A percentile compares a stretch with the other conserved stretches of the same genome.
Evolutionary conservation across 108 stramenopile species (phyloP).

Genomic region (Nitzschia inconspicua): DNA sequence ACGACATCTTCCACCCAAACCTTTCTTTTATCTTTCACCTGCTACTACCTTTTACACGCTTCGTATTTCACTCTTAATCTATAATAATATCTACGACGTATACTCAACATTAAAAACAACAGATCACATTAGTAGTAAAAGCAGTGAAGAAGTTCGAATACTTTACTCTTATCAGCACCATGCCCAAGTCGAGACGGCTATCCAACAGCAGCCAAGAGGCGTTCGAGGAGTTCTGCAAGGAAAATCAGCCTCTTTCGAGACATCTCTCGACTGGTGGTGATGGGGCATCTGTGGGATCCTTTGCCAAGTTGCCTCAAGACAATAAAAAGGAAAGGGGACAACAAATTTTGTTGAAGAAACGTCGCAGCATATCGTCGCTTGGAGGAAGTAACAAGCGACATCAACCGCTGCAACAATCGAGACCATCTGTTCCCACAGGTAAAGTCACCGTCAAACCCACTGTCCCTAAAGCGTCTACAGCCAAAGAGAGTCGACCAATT

Average conservation of each 20-base stretch:
- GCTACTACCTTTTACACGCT: no score
- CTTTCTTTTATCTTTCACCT: no score
- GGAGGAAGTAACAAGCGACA: background rate
- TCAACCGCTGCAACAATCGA: background rate
- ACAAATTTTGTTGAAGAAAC: constrained; percentile 5
- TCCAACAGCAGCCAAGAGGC: constrained; percentile 12
- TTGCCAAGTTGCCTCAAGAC: background rate
- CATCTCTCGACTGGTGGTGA: background rate
- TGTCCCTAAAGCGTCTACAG: no score
- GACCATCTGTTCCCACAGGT: background rate
- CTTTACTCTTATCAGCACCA: background rate
- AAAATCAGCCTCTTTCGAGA: constrained; percentile 7
- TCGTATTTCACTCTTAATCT: no score
- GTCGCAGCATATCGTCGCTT: no score
- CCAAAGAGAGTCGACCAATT: constrained; percentile 2
- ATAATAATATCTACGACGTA: no score
- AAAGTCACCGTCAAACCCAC: no score
- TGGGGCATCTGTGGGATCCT: background rate
- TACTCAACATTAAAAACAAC: no score
- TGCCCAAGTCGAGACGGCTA: constrained; percentile 6
- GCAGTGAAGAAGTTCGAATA: no score
- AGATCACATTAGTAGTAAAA: no score
- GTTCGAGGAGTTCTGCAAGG: background rate
- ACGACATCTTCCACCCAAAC: no score
- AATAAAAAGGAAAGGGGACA: background rate